Conservation (phyloP, 116 monocot genomes). For the Papilionanthe hybrid region DNA sequence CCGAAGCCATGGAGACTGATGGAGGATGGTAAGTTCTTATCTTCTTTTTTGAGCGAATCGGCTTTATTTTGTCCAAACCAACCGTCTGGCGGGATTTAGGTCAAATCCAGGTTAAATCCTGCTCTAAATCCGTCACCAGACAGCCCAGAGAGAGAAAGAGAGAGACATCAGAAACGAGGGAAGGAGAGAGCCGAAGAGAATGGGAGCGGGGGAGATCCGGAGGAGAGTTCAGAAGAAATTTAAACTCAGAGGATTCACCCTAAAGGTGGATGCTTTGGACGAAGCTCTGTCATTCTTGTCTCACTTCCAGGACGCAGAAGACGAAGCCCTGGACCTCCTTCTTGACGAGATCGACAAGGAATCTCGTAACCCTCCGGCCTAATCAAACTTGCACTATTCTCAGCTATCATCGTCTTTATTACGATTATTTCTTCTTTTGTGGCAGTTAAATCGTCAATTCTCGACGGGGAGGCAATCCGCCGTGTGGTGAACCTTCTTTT, state of each 20-base stretch:
- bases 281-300: conserved; percentile 63
- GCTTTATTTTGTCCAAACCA: no score
- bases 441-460: conserved; percentile 68
- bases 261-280: conserved; percentile 74
- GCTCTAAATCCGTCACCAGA: no score
- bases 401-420: background rate
- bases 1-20: no score
- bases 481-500: conserved; percentile 51
- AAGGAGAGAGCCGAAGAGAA: background rate
- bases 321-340: conserved; percentile 90
- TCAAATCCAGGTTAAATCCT: no score
- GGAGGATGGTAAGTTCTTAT: no score
- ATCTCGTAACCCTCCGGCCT: conserved; percentile 25
- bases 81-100: no score
- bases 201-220: conserved; percentile 21
- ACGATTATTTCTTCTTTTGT: background rate
- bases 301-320: conserved; percentile 71
- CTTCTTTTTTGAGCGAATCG: no score
- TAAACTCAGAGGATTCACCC: conserved; percentile 73
- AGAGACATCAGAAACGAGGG: no score
- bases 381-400: background rate
- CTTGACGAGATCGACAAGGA: conserved; percentile 87
- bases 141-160: no score
- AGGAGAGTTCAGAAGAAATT: conserved; percentile 81
- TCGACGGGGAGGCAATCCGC: conserved; percentile 56